Base-by-base conservation (phyloP, 352 stramenopile species). In the Phytophthora macrochlamydospora region DNA sequence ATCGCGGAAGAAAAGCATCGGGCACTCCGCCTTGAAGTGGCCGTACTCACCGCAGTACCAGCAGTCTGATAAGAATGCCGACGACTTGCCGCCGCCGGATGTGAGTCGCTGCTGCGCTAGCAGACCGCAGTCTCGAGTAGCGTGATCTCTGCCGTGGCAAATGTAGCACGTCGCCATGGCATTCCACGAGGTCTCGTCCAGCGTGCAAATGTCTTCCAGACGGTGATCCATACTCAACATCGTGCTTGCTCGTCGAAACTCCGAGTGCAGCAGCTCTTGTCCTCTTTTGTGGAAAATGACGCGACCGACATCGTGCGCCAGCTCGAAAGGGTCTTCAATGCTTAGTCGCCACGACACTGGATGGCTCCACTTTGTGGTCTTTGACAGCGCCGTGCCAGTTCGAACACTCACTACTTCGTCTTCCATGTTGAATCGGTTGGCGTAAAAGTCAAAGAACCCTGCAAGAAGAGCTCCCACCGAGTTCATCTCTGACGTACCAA, bases 361-460 rank as follows among this genome's bases (percentile, higher is more conserved):
- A 14, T 88, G 81, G 33, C 75, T 88, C 83, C 86, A 93, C 45
- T 87, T 94, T 12, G 79, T 84, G 38, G 76, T 79, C 62, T 92
- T 93, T 2, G 82, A 79, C 52, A 94, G 64, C 7, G 78, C 35
- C 2, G 69, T 69, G 9, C 84, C 95, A 13, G 80, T 83, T 8
- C 97, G 88, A 12, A 99, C 80, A 58, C 91, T 98, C 48, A 99
- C 93, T 4, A 99, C 94, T 24, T 96, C 74, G 48, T 96, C 82
- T 48, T 97, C 93, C 69, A 95, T 91, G 76, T 99, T 97, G 66
- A 99, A 99, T 42, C 98, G 84, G 48, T 82, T 93, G 3, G 93
- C 90, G 75, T 98, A 99, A 69, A 98, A 99, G 18, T 92, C 85
- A 75, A 99, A 99, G 81, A 99, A 99, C 0, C 91, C 94, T 24